Base-by-base conservation (phyloP, 257 asterid species). In the Nicotiana obtusifolia region DNA sequence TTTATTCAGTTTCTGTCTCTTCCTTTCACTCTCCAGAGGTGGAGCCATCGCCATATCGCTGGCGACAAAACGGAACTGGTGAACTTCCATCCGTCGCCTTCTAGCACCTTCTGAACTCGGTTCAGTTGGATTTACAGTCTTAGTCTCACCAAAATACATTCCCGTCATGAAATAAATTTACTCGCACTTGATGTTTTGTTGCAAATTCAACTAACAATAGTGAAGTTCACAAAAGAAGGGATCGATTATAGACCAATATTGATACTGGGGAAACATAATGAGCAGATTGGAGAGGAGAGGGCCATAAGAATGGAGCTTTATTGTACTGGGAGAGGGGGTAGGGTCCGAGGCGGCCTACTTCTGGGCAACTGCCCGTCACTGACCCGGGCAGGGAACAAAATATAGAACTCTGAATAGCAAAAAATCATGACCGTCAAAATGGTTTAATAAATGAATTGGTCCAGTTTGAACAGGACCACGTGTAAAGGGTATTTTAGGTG, bases 281-380 rank as follows among this genome's bases (percentile, higher is more conserved):
- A 71, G 8, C 44, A 9, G 35, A 68, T 19, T 10, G 26, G 19
- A 16, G 64, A 28, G 53, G 84, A 31, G 61, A 64, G 14, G 1
- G 14, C 78, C 79, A 76, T 56, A 35, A 49, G 78, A 57, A 80
- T 41, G 87, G 53, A 68, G 89, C 82, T 64, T 69, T 67, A 41
- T 61, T 82, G 87, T 26, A 67, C 11, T 26, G 20, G 8, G 73
- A 37, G 60, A 82, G 56, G 82, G 80, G 80, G 64, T 86, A 81
- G 75, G 89, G 88, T 84, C 20, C 57, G 41, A 65, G 57, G 66
- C 35, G 59, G 80, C 71, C 56, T 64, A 17, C 66, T 77, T 57
- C 33, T 86, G 96, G 97, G 95, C 92, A 94, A 93, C 90, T 94
- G 92, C 92, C 98, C 94, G 78, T 44, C 20, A 71, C 9, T 71